phyloP scores from a whole-genome alignment of 2,329 filamentous ascomycete species.

The Aspergillus sp. region DNA sequence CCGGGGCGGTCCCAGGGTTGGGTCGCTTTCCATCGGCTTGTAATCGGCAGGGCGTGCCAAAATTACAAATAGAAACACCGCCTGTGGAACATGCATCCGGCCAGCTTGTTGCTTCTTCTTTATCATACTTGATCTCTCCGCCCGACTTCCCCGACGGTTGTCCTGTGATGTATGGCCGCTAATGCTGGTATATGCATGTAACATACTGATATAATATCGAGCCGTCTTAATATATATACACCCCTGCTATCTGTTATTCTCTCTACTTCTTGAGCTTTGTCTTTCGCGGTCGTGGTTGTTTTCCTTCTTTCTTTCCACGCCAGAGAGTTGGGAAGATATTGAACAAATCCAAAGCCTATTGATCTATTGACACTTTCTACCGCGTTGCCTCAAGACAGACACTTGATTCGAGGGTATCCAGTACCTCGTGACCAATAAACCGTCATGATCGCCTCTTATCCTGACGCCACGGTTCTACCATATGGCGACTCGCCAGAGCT shows the following conservation, averaged over 20 bases:
- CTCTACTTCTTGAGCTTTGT: neutral
- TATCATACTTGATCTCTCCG: neutral
- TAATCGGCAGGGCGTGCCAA: slow-evolving; percentile 24
- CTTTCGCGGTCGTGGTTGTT: neutral
- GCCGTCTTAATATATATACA: neutral
- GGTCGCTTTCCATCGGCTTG: slow-evolving; percentile 37
- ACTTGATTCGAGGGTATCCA: neutral
- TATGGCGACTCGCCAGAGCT: slow-evolving; percentile 51
- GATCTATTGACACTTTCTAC: neutral
- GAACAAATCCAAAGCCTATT: neutral
- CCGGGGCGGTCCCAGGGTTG: neutral
- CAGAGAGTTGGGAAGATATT: neutral
- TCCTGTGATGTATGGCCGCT: neutral
- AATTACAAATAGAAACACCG: slow-evolving; percentile 27
- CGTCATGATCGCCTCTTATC: slow-evolving; percentile 36
- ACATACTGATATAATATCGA: neutral
- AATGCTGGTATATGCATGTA: neutral
- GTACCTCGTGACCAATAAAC: slow-evolving; percentile 8
- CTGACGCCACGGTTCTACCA: slow-evolving; percentile 39
- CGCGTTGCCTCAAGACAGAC: neutral
- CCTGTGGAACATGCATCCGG: slow-evolving; percentile 10
- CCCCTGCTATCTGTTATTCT: neutral
- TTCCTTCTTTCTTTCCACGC: neutral
- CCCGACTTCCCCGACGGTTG: neutral
- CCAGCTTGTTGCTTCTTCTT: slow-evolving; percentile 3